These are phyloP conservation scores for Trichosporon sp. DNA, from an alignment of 1,284 basidiomycete genomes.

Conservation along the genomic window DNA sequence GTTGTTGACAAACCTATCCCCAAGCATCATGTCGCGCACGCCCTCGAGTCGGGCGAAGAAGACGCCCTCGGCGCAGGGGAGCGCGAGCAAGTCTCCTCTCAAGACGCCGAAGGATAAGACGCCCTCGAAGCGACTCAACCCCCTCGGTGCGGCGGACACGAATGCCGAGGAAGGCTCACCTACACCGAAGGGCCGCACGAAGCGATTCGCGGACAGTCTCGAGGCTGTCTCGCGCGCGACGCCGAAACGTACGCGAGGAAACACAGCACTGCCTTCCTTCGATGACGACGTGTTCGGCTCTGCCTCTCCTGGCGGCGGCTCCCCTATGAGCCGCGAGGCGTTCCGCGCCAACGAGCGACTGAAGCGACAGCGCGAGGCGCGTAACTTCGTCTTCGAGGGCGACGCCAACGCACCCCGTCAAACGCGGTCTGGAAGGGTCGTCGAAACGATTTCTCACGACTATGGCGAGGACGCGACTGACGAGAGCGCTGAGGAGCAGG, in stretches of 20 bases:
- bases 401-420: constrained; percentile 50
- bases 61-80: background rate
- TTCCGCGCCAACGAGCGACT: constrained; percentile 53
- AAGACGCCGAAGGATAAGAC: constrained; percentile 8
- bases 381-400: constrained; percentile 54
- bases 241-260: background rate
- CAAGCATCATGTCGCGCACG: constrained; percentile 11
- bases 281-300: constrained; percentile 33
- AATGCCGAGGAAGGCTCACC: constrained; percentile 6
- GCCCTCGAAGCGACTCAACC: constrained; percentile 1
- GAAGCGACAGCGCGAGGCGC: constrained; percentile 49
- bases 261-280: constrained; percentile 22
- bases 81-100: constrained; percentile 2
- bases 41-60: constrained; percentile 5
- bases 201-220: constrained; percentile 16
- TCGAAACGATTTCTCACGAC: constrained; percentile 33
- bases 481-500: constrained; percentile 21
- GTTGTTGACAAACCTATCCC: constrained; percentile 8
- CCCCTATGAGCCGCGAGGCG: constrained; percentile 37
- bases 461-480: constrained; percentile 34
- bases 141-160: background rate
- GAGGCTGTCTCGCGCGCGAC: constrained; percentile 1
- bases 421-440: constrained; percentile 49
- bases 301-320: too few relatives aligned
- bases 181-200: constrained; percentile 2